phyloP scores from a whole-genome alignment of 2,329 filamentous ascomycete genomes.

The Amylocarpus encephaloides region DNA sequence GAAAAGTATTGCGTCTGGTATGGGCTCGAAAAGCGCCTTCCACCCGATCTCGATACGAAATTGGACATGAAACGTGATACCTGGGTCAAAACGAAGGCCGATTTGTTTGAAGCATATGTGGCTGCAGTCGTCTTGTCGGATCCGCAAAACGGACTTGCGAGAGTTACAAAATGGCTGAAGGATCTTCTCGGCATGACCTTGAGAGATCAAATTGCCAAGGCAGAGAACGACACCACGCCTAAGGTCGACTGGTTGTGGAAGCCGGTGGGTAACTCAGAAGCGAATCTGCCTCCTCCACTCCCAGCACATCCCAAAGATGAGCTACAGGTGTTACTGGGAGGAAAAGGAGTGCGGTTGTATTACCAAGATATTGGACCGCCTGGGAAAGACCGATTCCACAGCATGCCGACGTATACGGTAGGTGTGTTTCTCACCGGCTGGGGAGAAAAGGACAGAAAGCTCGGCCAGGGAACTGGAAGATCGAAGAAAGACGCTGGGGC shows the following conservation, averaged over 20 bases:
- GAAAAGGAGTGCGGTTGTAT: conserved; percentile 47
- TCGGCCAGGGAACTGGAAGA: conserved; percentile 58
- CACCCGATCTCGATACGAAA: conserved; percentile 46
- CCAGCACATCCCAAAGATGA: conserved; percentile 45
- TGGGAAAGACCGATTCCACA: conserved; percentile 47
- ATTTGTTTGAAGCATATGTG: conserved; percentile 88
- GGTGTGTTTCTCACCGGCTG: conserved; percentile 62
- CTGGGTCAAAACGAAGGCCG: conserved; percentile 68
- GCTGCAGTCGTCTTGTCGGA: conserved; percentile 70
- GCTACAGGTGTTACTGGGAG: conserved; percentile 45
- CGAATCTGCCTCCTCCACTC: conserved; percentile 8
- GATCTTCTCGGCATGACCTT: conserved; percentile 66
- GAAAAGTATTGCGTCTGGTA: conserved; percentile 64
- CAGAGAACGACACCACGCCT: conserved; percentile 27
- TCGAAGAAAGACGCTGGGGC: conserved; percentile 65
- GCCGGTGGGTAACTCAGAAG: conserved; percentile 16
- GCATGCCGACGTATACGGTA: conserved; percentile 54
- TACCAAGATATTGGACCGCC: conserved; percentile 53
- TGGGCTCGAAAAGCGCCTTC: conserved; percentile 54
- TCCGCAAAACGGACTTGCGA: conserved; percentile 52
- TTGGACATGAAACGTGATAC: conserved; percentile 42
- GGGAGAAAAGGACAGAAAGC: conserved; percentile 54
- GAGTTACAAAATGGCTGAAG: conserved; percentile 65
- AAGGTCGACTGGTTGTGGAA: conserved; percentile 27
- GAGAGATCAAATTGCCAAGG: conserved; percentile 43